Evolutionary conservation across 306 rosid species (phyloP).

Genomic region (Pterocarpus santalinus): DNA sequence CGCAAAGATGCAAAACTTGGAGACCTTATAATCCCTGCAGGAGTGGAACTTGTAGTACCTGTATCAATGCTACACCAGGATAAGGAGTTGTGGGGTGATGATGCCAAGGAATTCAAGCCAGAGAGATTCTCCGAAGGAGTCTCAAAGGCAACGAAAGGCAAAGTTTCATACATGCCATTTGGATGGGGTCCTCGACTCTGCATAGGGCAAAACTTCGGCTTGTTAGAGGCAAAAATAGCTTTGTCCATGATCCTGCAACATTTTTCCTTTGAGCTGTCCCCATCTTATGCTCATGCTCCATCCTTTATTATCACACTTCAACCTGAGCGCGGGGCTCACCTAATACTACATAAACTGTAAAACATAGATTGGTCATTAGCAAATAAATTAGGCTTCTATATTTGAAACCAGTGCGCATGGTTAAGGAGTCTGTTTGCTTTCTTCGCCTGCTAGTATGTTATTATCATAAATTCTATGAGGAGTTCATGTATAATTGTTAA

Average conservation of each 20-base stretch:
- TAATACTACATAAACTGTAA: conserved; percentile 49
- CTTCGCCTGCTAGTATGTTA: not conserved
- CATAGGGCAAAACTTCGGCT: conserved; percentile 55
- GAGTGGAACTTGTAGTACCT: conserved; percentile 51
- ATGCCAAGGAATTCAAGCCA: conserved; percentile 50
- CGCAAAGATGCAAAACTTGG: conserved; percentile 55
- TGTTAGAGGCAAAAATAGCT: conserved; percentile 55
- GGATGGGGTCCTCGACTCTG: conserved; percentile 60
- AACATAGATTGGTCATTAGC: not conserved
- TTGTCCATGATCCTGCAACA: conserved; percentile 45
- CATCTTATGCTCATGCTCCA: conserved; percentile 51
- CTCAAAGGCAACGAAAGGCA: conserved; percentile 54
- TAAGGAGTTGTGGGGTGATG: conserved; percentile 52
- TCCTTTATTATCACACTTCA: conserved; percentile 55
- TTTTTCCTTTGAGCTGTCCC: conserved; percentile 48
- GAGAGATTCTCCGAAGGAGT: conserved; percentile 53
- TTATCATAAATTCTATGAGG: no score
- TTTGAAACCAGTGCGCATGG: not conserved
- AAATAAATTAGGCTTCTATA: conserved; percentile 39
- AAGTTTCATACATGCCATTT: conserved; percentile 51
- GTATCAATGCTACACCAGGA: conserved; percentile 52
- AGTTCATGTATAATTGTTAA: no score
- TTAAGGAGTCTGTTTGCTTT: conserved; percentile 16
- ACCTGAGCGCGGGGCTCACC: conserved; percentile 55
- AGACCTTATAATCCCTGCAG: conserved; percentile 51